Evolutionary conservation across 331 rosid genomes (phyloP).

Genomic region (Erythrophleum ivorense): DNA sequence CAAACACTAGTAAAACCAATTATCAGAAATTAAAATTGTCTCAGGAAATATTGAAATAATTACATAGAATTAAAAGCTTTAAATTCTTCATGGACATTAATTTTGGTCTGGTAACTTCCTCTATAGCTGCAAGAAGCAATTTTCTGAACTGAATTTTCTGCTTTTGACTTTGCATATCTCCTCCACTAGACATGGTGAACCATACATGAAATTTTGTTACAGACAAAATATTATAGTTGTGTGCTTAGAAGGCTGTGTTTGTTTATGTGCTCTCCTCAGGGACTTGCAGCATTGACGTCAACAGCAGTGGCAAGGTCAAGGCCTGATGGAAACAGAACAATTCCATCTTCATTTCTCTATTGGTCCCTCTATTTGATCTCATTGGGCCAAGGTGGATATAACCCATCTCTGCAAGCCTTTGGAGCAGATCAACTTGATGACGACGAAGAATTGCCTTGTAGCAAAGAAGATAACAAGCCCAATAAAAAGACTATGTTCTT

Average conservation of each 20-base stretch:
- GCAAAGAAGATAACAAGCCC: conserved; percentile 51
- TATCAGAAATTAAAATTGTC: not conserved
- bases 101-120: not conserved
- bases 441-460: conserved; percentile 68
- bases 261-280: conserved; percentile 54
- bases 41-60: not conserved
- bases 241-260: not conserved
- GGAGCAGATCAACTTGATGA: conserved; percentile 91
- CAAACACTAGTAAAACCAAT: not conserved
- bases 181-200: not conserved
- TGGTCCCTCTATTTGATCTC: conserved; percentile 81
- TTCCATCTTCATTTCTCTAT: conserved; percentile 66
- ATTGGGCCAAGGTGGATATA: conserved; percentile 88
- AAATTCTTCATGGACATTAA: not conserved
- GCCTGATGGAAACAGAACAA: conserved; percentile 57
- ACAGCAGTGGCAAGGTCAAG: conserved; percentile 66
- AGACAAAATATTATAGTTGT: not conserved
- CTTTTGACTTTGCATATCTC: not conserved
- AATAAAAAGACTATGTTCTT: conserved; percentile 67
- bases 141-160: not conserved
- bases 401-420: conserved; percentile 92
- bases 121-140: not conserved
- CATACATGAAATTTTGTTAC: not conserved
- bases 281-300: conserved; percentile 83
- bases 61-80: not conserved